Percentiles rank a stretch among this genome's conserved stretches.
These are phyloP conservation scores for Plasmodium inui DNA, from an alignment of 169 alveolate species.

Conservation along the genomic window DNA sequence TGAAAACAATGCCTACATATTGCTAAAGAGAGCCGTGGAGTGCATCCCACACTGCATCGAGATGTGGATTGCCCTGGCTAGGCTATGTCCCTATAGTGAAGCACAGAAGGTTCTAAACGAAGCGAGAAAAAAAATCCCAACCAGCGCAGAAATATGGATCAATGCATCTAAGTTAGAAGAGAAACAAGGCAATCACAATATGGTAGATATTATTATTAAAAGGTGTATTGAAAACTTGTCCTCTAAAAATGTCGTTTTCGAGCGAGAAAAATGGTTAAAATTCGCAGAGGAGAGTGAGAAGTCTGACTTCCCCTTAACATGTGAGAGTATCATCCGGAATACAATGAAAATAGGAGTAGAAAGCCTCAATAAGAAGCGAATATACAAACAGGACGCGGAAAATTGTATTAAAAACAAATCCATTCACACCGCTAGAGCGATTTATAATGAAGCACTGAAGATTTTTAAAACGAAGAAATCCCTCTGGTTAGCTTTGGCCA, in stretches of 20 bases:
- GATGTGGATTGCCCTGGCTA: constrained; percentile 98
- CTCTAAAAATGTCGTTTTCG: constrained; percentile 87
- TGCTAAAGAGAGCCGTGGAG: constrained; percentile 97
- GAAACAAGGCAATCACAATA: constrained; percentile 88
- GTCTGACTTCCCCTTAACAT: constrained; percentile 88
- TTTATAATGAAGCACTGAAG: constrained; percentile 89
- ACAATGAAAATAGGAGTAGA: constrained; percentile 86
- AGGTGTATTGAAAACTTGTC: constrained; percentile 90
- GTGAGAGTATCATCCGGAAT: constrained; percentile 90
- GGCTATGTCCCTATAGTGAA: constrained; percentile 96
- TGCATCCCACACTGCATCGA: constrained; percentile 98
- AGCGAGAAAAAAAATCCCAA: constrained; percentile 97
- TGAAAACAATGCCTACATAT: constrained; percentile 93
- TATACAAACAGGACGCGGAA: constrained; percentile 89
- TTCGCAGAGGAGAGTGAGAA: constrained; percentile 94
- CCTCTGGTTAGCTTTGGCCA: constrained; percentile 96
- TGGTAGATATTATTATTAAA: constrained; percentile 88
- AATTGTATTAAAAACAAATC: constrained; percentile 85
- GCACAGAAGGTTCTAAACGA: constrained; percentile 96
- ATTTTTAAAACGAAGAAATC: constrained; percentile 87
- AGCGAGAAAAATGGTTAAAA: constrained; percentile 92
- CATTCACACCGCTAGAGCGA: constrained; percentile 90
- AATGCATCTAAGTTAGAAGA: constrained; percentile 98
- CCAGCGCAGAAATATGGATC: constrained; percentile 96
- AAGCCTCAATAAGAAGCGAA: constrained; percentile 82